A percentile compares a stretch with the other conserved stretches of the same genome.
phyloP scores from a whole-genome alignment of 192 early-diverging fungal genomes.

The Podila epigama region DNA sequence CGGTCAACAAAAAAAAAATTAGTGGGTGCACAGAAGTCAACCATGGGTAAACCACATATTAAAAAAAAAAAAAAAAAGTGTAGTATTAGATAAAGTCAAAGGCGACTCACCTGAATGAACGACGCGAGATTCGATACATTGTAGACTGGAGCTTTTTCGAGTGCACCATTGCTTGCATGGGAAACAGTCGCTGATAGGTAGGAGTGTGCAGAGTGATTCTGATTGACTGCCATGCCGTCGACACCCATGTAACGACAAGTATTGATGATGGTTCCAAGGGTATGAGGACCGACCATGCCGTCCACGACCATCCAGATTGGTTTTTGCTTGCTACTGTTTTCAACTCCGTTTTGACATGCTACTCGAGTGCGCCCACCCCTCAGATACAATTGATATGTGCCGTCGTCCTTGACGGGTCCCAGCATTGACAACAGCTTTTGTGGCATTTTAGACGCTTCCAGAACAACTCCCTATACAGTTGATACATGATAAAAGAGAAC shows the following conservation, averaged over 20 bases:
- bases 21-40: too few species aligned
- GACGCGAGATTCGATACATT: background rate
- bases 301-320: background rate
- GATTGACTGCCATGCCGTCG: background rate
- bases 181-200: background rate
- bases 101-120: background rate
- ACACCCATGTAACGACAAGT: background rate
- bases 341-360: background rate
- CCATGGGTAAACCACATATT: background rate
- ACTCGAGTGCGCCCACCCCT: background rate
- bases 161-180: background rate
- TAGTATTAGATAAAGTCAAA: background rate
- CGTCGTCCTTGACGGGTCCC: background rate
- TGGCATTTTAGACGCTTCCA: background rate
- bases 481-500: too few species aligned
- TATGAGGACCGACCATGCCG: background rate
- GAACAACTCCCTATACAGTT: background rate
- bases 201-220: background rate
- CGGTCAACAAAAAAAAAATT: too few species aligned
- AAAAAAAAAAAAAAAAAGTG: background rate
- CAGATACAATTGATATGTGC: background rate
- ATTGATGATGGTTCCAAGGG: background rate
- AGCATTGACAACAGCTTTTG: background rate
- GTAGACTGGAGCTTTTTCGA: background rate
- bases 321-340: background rate